Percentiles rank a stretch among this genome's conserved stretches.
phyloP scores from a whole-genome alignment of 139 green algal genomes.

The Micractinium conductrix region DNA sequence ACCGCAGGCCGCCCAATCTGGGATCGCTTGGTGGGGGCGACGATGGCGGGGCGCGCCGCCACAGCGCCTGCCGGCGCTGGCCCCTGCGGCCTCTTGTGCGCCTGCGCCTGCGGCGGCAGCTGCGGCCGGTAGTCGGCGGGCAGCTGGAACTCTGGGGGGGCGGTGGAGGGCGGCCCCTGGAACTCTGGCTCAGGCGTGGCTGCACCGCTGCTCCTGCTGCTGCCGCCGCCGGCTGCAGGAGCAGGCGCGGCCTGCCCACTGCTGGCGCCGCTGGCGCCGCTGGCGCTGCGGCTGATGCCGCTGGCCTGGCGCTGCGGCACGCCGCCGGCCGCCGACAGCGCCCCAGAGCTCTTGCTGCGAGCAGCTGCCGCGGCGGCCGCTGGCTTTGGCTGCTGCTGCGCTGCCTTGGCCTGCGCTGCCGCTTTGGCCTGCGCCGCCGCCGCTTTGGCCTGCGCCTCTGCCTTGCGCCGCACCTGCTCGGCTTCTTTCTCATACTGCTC shows the following conservation, averaged over 20 bases:
- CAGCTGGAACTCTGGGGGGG: constrained; percentile 19
- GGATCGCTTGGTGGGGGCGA: neutral
- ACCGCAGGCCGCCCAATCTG: neutral
- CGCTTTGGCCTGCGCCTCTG: neutral
- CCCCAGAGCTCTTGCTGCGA: neutral
- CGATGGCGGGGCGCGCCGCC: constrained; percentile 8
- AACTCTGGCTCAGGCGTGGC: neutral
- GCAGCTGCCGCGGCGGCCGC: neutral
- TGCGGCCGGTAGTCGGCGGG: neutral
- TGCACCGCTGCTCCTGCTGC: neutral
- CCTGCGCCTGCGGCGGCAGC: neutral
- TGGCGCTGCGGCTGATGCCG: neutral
- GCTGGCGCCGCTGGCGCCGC: neutral
- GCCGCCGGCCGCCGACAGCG: too few relatives aligned
- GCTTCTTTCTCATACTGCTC: neutral
- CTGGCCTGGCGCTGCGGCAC: neutral
- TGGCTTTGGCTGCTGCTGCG: neutral
- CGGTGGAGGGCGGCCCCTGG: neutral
- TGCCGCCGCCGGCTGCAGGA: neutral
- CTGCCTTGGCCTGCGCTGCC: neutral
- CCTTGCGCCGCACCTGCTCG: neutral
- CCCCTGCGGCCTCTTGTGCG: neutral
- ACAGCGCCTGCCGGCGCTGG: neutral
- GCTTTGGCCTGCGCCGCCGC: neutral
- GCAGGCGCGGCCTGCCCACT: neutral